Percentiles rank a stretch among this genome's conserved stretches.
Evolutionary conservation across 2,329 filamentous ascomycete genomes (phyloP).

Genomic region (Paraphaeosphaeria sporulosa): DNA sequence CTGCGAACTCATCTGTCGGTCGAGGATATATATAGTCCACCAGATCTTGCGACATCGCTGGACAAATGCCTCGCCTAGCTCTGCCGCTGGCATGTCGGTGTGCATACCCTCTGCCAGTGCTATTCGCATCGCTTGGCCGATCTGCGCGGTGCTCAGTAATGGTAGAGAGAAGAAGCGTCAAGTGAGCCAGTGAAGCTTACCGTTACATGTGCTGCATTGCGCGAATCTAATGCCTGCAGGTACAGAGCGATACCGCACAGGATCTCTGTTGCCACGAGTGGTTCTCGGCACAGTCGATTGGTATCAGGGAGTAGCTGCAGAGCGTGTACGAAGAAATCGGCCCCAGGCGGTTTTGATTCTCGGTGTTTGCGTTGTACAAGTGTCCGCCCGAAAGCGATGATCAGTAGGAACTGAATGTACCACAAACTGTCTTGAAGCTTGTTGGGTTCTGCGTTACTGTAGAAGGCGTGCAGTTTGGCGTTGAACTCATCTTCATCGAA

Average conservation of each 20-base stretch:
- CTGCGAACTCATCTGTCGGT: conserved; percentile 62
- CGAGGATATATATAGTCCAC: conserved; percentile 64
- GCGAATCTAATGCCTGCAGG: conserved; percentile 59
- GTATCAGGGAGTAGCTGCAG: conserved; percentile 60
- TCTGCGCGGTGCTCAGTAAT: conserved; percentile 39
- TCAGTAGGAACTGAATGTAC: conserved; percentile 62
- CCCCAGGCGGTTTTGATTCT: conserved; percentile 53
- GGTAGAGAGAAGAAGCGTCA: no score
- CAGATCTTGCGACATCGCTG: conserved; percentile 60
- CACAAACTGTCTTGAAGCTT: conserved; percentile 49
- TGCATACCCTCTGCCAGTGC: conserved; percentile 61
- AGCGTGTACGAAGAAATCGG: conserved; percentile 71
- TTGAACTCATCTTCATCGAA: conserved; percentile 64
- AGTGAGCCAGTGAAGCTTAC: conserved; percentile 38
- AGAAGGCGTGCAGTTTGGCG: conserved; percentile 52
- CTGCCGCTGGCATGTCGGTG: conserved; percentile 57
- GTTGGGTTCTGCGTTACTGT: conserved; percentile 43
- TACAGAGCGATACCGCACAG: conserved; percentile 62
- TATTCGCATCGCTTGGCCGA: conserved; percentile 61
- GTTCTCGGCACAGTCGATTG: conserved; percentile 53
- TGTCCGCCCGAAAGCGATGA: conserved; percentile 64
- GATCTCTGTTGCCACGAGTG: conserved; percentile 58
- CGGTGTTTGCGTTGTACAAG: conserved; percentile 53
- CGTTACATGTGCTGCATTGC: conserved; percentile 56
- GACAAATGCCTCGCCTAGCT: conserved; percentile 52